These are phyloP conservation scores for Pulveroboletus sp. DNA, from an alignment of 768 basidiomycete genomes.

Conservation along the genomic window DNA sequence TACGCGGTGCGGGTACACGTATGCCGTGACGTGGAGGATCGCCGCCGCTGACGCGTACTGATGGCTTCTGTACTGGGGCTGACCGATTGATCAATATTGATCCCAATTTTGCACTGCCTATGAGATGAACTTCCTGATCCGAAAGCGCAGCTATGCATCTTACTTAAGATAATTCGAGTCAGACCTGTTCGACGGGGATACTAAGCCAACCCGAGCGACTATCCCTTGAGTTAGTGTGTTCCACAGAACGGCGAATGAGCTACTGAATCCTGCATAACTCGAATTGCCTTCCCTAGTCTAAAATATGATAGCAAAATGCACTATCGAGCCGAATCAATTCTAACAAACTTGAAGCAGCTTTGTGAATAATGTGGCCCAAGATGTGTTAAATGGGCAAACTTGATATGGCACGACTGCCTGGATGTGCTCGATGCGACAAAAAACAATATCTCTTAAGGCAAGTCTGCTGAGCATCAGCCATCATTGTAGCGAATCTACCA, in stretches of 20 bases:
- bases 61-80: too few relatives aligned
- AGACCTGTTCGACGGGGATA: neutral
- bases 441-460: slow-evolving; percentile 57
- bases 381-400: slow-evolving; percentile 38
- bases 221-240: too few relatives aligned
- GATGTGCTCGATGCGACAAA: slow-evolving; percentile 79
- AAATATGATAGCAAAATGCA: neutral
- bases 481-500: neutral
- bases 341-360: slow-evolving; percentile 24
- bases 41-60: too few relatives aligned
- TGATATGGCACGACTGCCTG: slow-evolving; percentile 71
- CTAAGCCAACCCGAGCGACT: too few relatives aligned
- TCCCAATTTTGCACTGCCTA: neutral
- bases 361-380: slow-evolving; percentile 38
- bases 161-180: neutral
- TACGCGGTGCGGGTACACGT: too few relatives aligned
- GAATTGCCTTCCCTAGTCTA: too few relatives aligned
- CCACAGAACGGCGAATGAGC: too few relatives aligned
- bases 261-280: too few relatives aligned
- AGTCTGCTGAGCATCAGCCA: neutral
- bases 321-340: neutral
- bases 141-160: neutral
- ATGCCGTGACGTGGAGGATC: too few relatives aligned
- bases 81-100: too few relatives aligned
- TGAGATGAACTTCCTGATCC: neutral